These are phyloP conservation scores for Alloteropsis angusta DNA, from an alignment of 202 grass and related monocot species.

Conservation along the genomic window DNA sequence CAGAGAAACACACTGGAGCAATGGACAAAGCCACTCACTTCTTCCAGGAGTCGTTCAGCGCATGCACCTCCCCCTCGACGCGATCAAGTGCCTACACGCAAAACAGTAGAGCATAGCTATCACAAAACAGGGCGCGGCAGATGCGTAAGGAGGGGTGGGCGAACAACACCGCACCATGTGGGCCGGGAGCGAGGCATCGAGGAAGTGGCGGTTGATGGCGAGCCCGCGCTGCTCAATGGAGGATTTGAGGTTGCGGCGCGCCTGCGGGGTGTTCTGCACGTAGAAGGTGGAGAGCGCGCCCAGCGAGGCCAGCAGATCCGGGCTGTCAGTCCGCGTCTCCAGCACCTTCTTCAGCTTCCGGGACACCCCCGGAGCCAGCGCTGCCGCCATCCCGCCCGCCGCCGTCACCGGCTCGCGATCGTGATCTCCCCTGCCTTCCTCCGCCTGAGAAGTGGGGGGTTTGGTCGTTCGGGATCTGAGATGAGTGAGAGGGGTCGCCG, in stretches of 20 bases:
- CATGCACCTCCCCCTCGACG: conserved; percentile 75
- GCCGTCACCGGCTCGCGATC: neutral
- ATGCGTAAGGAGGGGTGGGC: neutral
- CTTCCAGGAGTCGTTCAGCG: conserved; percentile 69
- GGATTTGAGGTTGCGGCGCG: conserved; percentile 91
- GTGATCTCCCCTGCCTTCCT: conserved; percentile 7
- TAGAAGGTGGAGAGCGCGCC: conserved; percentile 86
- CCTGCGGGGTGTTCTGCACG: conserved; percentile 75
- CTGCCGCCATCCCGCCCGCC: conserved; percentile 29
- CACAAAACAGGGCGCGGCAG: neutral
- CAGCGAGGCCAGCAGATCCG: conserved; percentile 85
- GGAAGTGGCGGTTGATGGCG: conserved; percentile 90
- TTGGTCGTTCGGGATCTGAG: conserved; percentile 36
- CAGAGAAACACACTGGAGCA: neutral
- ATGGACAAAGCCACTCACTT: conserved; percentile 50
- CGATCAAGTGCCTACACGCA: conserved; percentile 70
- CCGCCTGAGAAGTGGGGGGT: neutral
- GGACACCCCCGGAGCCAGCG: conserved; percentile 69
- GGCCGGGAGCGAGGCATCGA: conserved; percentile 69
- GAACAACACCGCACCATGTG: conserved; percentile 37
- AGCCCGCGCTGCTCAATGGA: conserved; percentile 85
- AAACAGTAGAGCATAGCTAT: conserved; percentile 4
- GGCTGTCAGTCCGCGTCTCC: conserved; percentile 84
- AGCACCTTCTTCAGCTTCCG: conserved; percentile 98
- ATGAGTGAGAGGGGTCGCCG: neutral